Conservation (phyloP, 73 alveolate genomes). For the Uronychia setigera region DNA sequence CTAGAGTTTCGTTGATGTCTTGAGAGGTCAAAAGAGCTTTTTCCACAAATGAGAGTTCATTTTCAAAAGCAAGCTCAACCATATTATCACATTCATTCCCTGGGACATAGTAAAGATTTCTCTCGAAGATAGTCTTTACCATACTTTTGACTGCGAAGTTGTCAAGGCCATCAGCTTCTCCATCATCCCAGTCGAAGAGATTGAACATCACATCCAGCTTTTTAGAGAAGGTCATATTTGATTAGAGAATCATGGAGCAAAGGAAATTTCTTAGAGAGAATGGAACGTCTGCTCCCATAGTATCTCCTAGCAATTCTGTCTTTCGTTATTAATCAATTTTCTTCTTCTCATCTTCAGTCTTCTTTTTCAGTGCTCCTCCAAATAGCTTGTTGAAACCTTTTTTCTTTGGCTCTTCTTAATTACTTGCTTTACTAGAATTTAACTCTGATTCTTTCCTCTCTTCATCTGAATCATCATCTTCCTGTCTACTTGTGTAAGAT, state of each 20-base stretch:
- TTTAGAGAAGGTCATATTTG: slow-evolving; percentile 37
- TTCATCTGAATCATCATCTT: background rate
- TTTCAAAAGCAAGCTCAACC: slow-evolving; percentile 44
- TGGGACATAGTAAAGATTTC: slow-evolving; percentile 60
- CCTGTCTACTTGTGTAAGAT: background rate
- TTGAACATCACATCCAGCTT: slow-evolving; percentile 55
- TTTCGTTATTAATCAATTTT: too few relatives aligned
- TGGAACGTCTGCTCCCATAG: slow-evolving; percentile 14
- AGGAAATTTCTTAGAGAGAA: slow-evolving; percentile 49
- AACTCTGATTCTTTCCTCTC: too few relatives aligned
- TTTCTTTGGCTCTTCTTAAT: too few relatives aligned
- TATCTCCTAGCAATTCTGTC: too few relatives aligned
- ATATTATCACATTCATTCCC: slow-evolving; percentile 46
- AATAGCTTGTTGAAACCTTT: too few relatives aligned
- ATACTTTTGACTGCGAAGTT: slow-evolving; percentile 16
- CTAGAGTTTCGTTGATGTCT: background rate
- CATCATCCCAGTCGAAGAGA: slow-evolving; percentile 69
- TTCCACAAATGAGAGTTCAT: slow-evolving; percentile 31
- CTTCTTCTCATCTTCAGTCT: too few relatives aligned
- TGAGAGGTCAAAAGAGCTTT: background rate
- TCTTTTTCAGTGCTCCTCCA: too few relatives aligned
- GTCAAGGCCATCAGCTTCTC: slow-evolving; percentile 60
- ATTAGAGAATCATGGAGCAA: slow-evolving; percentile 35
- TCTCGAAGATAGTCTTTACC: slow-evolving; percentile 34
- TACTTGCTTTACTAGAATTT: too few relatives aligned